Percentiles rank a stretch among this genome's conserved stretches.
phyloP scores from a whole-genome alignment of 2,329 filamentous ascomycete genomes.

The Fusarium citri region DNA sequence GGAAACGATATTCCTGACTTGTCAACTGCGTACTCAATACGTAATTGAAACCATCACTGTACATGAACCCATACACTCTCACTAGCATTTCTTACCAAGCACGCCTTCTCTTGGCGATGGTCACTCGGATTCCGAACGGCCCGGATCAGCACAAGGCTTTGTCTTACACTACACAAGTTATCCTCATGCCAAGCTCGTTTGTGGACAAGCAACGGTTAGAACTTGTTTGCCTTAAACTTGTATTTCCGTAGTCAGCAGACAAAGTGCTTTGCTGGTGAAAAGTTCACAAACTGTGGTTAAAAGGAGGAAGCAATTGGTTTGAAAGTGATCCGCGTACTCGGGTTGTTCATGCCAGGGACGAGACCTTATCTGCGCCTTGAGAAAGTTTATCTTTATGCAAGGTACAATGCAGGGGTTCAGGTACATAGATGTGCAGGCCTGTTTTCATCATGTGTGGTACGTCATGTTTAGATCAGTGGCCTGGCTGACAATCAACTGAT shows the following conservation, averaged over 20 bases:
- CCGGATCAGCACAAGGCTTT: slow-evolving; percentile 2
- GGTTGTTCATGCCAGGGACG: not conserved
- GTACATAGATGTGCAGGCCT: not conserved
- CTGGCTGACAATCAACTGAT: not conserved
- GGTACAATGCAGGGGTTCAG: not conserved
- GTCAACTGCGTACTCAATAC: not conserved
- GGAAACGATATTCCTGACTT: too few species aligned
- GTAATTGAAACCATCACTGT: not conserved
- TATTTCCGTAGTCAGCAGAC: too few species aligned
- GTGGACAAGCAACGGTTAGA: not conserved
- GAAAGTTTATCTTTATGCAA: not conserved
- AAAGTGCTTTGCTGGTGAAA: too few species aligned
- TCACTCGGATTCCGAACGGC: not conserved
- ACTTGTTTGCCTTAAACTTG: not conserved
- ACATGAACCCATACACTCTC: not conserved
- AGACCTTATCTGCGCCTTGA: not conserved
- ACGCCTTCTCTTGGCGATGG: not conserved
- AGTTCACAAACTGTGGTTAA: too few species aligned
- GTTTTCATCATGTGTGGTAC: not conserved
- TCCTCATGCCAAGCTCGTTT: not conserved
- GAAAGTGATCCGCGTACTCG: not conserved
- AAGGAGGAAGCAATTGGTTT: too few species aligned
- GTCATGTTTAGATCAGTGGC: not conserved
- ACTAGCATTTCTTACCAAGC: not conserved
- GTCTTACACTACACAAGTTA: not conserved